Base-by-base conservation (phyloP, 108 stramenopile species). In the Fragilariopsis cylindrus region DNA sequence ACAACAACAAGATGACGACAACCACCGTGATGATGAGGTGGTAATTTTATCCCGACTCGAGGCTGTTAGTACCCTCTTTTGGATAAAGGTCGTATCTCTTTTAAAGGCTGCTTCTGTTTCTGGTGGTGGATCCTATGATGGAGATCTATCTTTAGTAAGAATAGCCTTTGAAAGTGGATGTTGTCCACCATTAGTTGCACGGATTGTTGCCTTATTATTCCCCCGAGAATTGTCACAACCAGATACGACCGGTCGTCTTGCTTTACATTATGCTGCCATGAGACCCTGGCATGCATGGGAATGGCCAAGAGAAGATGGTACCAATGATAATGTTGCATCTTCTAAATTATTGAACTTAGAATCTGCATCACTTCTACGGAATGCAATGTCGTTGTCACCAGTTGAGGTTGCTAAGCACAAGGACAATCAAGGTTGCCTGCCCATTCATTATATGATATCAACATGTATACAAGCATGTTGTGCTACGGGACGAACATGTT, bases 371-470 rank as follows among this genome's bases (percentile, higher is more conserved):
- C 64, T 86, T 13, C 48, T 92, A 49, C 73, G 74, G 45, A 74
- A 58, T 58, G 88, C 88, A 45, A 57, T 92, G 57, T 64, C 68
- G 47, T 69, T 76, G 60, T 86, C 87, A n/a, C 82, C 80, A 4
- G 1, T 18, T 4, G 72, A 69, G 16, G 82, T 84, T 8, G 65
- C 82, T 5, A 53, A 30, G 11, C 56, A 76, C 11, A 72, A 54
- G 54, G 88, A 92, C 74, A 76, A 72, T 7, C 46, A 64, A 15
- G 65, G 76, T 13, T 79, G 85, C 19, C 75, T 92, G 11, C 83
- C 84, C 9, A 57, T 92, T 48, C 91, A 92, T 62, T 80, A 86
- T 66, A 85, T 77, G 13, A 82, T 92, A 65, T 82, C 87, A 44
- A 83, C 88, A 4, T 75, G 84, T 43, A 82, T 87, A 65, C 70